These are phyloP conservation scores for Exophiala sideris DNA, from an alignment of 2,329 filamentous ascomycete species.

Conservation along the genomic window DNA sequence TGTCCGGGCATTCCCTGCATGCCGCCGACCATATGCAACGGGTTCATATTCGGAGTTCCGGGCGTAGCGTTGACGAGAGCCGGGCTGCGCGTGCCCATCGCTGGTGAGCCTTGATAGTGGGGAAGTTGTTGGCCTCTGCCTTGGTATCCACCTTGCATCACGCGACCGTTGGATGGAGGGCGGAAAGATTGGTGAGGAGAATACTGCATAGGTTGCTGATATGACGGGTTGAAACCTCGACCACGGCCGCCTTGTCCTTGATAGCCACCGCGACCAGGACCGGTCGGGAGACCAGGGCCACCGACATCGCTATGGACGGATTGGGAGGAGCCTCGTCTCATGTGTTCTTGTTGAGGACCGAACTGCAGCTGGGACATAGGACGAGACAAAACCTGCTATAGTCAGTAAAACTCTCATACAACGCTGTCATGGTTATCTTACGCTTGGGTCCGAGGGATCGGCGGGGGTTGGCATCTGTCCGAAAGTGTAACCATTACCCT, in stretches of 20 bases:
- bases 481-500: conserved; percentile 71
- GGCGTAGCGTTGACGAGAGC: conserved; percentile 64
- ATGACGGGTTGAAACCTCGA: conserved; percentile 53
- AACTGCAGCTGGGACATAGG: conserved; percentile 62
- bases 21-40: conserved; percentile 65
- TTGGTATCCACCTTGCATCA: conserved; percentile 49
- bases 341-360: conserved; percentile 66
- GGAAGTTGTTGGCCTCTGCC: conserved; percentile 42
- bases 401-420: conserved; percentile 5
- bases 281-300: conserved; percentile 54
- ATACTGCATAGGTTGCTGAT: conserved; percentile 52
- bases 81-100: conserved; percentile 62
- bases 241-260: conserved; percentile 53
- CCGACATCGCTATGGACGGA: conserved; percentile 73
- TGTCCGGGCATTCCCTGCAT: conserved; percentile 53
- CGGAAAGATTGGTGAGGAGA: conserved; percentile 56
- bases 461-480: conserved; percentile 64
- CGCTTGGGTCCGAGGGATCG: conserved; percentile 67
- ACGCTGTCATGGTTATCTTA: conserved; percentile 48
- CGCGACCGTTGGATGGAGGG: conserved; percentile 48
- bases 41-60: conserved; percentile 63
- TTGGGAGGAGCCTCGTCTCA: conserved; percentile 81
- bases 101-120: conserved; percentile 61
- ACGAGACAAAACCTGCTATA: conserved; percentile 63
- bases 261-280: conserved; percentile 54